These are phyloP conservation scores for Fusarium chaquense DNA, from an alignment of 2,329 filamentous ascomycete genomes.

Conservation along the genomic window DNA sequence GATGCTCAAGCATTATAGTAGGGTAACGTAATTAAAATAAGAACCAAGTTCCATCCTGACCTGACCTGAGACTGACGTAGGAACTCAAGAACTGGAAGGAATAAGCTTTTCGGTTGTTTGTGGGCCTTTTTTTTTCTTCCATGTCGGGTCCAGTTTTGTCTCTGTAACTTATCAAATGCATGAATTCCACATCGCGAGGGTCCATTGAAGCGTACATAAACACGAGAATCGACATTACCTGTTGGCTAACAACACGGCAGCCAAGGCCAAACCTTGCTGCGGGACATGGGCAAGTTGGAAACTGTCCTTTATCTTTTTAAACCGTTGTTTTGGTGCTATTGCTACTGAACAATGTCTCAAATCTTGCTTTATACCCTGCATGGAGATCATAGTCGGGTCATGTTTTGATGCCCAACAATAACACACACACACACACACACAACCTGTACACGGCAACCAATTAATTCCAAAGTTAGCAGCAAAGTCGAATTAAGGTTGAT, in stretches of 20 bases:
- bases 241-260: not conserved
- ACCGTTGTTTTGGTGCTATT: not conserved
- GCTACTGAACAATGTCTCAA: not conserved
- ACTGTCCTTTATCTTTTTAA: not conserved
- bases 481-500: not conserved
- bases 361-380: conserved; percentile 1
- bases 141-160: not conserved
- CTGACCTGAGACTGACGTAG: not conserved
- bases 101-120: conserved; percentile 4
- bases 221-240: not conserved
- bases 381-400: not conserved
- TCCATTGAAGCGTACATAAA: not conserved
- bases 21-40: conserved; percentile 22
- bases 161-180: not conserved
- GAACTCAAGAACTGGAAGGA: not conserved
- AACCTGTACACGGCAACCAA: not conserved
- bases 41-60: conserved; percentile 9
- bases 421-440: not conserved
- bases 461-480: not conserved
- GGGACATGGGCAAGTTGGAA: not conserved
- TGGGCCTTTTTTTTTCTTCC: not conserved
- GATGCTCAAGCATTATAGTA: not conserved
- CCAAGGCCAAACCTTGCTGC: not conserved
- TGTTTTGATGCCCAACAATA: conserved; percentile 8
- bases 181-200: not conserved